These are phyloP conservation scores for Auriscalpium microsporum DNA, from an alignment of 768 basidiomycete species.

Conservation along the genomic window DNA sequence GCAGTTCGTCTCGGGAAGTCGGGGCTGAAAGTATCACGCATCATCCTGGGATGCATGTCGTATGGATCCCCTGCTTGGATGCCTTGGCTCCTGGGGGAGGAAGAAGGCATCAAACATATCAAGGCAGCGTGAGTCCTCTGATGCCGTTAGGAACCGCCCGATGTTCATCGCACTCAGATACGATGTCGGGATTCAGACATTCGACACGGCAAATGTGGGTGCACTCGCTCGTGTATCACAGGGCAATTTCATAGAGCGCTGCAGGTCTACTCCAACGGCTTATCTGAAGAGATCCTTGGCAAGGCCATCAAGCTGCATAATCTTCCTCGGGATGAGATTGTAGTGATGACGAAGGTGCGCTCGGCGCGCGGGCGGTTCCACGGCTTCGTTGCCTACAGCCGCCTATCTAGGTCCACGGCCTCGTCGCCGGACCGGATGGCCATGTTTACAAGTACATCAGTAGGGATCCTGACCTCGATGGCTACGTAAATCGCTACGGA, in stretches of 20 bases:
- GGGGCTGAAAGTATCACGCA: constrained; percentile 41
- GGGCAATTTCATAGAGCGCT: constrained; percentile 17
- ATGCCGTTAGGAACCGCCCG: background rate
- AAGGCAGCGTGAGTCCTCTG: constrained; percentile 34
- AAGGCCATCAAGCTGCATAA: constrained; percentile 60
- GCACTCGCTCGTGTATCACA: background rate
- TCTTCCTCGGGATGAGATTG: constrained; percentile 64
- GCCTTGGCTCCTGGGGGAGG: constrained; percentile 42
- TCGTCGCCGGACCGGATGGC: background rate
- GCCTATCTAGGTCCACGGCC: background rate
- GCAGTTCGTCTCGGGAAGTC: constrained; percentile 38
- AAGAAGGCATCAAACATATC: constrained; percentile 36
- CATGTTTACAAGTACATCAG: background rate
- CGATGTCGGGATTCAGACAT: constrained; percentile 21
- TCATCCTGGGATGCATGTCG: constrained; percentile 43
- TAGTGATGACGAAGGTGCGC: constrained; percentile 52
- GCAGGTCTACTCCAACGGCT: constrained; percentile 59
- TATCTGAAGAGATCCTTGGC: constrained; percentile 59
- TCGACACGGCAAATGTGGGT: constrained; percentile 19
- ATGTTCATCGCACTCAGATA: background rate
- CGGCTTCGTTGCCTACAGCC: background rate
- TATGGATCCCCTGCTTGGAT: constrained; percentile 43
- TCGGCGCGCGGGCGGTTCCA: background rate
- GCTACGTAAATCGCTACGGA: constrained; percentile 29
- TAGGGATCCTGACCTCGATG: constrained; percentile 20